Percentiles rank a stretch among this genome's conserved stretches.
Conservation (phyloP, 352 stramenopile genomes). For the Phytophthora nicotianae region DNA sequence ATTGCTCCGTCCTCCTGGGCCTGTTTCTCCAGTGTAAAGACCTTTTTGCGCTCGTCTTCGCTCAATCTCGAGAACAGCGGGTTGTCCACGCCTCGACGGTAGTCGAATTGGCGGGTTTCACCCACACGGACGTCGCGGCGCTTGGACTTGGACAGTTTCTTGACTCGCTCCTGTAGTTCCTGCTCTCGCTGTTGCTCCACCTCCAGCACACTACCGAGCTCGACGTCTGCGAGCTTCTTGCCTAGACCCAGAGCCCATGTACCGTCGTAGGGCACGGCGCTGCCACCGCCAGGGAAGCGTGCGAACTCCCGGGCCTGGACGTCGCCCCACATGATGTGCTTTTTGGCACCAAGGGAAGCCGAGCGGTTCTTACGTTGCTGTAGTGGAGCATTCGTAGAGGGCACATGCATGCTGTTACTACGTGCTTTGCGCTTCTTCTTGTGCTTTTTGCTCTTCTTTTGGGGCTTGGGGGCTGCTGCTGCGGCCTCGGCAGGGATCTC, state of each 20-base stretch:
- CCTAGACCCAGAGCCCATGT: conserved; percentile 84
- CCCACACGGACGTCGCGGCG: conserved; percentile 56
- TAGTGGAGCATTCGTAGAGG: conserved; percentile 27
- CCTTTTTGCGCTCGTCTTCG: conserved; percentile 69
- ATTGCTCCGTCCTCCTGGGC: conserved; percentile 29
- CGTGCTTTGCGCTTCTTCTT: conserved; percentile 76
- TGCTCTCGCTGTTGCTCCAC: conserved; percentile 60
- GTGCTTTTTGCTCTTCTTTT: conserved; percentile 78
- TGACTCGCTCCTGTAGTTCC: conserved; percentile 58
- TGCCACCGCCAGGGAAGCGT: conserved; percentile 77
- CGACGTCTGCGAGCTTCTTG: conserved; percentile 57
- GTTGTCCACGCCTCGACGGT: conserved; percentile 70
- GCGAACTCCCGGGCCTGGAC: conserved; percentile 77
- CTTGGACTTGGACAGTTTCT: conserved; percentile 69
- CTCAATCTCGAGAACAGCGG: conserved; percentile 78
- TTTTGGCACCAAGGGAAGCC: conserved; percentile 59
- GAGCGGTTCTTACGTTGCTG: conserved; percentile 63
- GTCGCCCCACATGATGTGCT: conserved; percentile 80
- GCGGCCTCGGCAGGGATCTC: conserved; percentile 34
- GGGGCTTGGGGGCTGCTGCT: conserved; percentile 28
- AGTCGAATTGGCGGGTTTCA: conserved; percentile 86
- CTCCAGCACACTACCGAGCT: conserved; percentile 74
- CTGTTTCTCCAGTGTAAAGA: conserved; percentile 57
- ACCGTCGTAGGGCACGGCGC: conserved; percentile 79
- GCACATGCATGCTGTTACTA: conserved; percentile 71